These are phyloP conservation scores for Neurospora sp. DNA, from an alignment of 2,329 filamentous ascomycete species.

Conservation along the genomic window DNA sequence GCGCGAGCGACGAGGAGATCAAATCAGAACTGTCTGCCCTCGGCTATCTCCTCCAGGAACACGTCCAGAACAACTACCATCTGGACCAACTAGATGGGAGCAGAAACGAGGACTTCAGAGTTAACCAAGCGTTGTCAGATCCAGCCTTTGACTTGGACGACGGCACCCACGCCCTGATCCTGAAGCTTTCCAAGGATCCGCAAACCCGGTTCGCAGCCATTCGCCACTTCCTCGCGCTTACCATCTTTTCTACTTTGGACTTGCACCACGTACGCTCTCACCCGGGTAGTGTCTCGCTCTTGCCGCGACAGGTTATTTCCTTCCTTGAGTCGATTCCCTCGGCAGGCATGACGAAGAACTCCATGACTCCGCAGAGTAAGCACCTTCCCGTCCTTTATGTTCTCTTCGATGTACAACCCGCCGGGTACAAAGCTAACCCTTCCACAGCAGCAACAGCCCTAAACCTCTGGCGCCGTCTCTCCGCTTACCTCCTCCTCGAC, in stretches of 20 bases:
- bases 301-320: not conserved
- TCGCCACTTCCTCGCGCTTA: not conserved
- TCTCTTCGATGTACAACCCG: no score
- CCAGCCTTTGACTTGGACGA: not conserved
- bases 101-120: not conserved
- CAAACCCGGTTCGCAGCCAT: not conserved
- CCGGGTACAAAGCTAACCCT: not conserved
- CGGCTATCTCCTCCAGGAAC: conserved; percentile 26
- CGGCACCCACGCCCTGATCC: not conserved
- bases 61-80: conserved; percentile 32
- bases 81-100: conserved; percentile 14
- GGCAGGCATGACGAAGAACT: not conserved
- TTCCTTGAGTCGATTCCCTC: not conserved
- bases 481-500: conserved; percentile 4
- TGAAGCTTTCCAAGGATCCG: not conserved
- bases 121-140: not conserved
- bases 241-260: not conserved
- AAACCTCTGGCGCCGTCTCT: conserved; percentile 5
- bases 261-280: not conserved
- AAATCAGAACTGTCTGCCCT: conserved; percentile 5
- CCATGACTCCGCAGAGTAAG: not conserved
- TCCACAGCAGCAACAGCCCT: not conserved
- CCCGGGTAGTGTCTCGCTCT: not conserved
- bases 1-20: conserved; percentile 6
- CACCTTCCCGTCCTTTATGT: no score